Base-by-base conservation (phyloP, 2,329 filamentous ascomycete species). In the Cladosporium sp. region DNA sequence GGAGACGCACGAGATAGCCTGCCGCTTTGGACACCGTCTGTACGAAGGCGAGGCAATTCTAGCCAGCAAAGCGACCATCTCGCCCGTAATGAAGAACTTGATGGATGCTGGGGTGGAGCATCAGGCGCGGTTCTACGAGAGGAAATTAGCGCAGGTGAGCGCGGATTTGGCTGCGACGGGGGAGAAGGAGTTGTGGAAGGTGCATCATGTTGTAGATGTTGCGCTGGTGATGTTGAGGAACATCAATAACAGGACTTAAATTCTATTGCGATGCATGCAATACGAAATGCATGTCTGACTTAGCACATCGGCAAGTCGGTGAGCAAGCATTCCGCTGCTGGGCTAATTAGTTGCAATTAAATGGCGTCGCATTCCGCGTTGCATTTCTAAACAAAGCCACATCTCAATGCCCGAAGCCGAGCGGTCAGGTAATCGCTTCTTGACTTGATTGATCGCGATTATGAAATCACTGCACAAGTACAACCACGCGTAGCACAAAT, bases 61-160 rank as follows among this genome's bases (percentile, higher is more conserved):
- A 18, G 21, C 37, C 2, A 7, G 14, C 7, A 49, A 21, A 16
- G 49, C 49, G 31, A 62, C 46, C 21, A 40, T 62, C 7, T 62
- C 60, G 21, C 60, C 60, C 6, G 16, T 29, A 23, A n/a, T 62
- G 49, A 62, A 35, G 16, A 31, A 28, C 4, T 10, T 62, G 46
- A 18, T 62, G 44, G 49, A 50, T 14, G 33, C 44, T 7, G 49
- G 49, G 12, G 29, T 37, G 18, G 46, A 12, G 8, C 60, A 62
- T 14, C 60, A 62, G 60, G 60, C 60, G 33, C 28, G 46, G 49
- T 62, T 40, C n/a, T 62, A 62, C 11, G 60, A 62, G 60, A 62
- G 60, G 33, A 62, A 55, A 21, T 23, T 62, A 33, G 31, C 60
- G 60, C 60, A 62, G 60, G 60, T 62, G 21, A 62, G 60, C 33